Evolutionary conservation across 2,329 filamentous ascomycete species (phyloP).

Genomic region (Penicillium glabrum): DNA sequence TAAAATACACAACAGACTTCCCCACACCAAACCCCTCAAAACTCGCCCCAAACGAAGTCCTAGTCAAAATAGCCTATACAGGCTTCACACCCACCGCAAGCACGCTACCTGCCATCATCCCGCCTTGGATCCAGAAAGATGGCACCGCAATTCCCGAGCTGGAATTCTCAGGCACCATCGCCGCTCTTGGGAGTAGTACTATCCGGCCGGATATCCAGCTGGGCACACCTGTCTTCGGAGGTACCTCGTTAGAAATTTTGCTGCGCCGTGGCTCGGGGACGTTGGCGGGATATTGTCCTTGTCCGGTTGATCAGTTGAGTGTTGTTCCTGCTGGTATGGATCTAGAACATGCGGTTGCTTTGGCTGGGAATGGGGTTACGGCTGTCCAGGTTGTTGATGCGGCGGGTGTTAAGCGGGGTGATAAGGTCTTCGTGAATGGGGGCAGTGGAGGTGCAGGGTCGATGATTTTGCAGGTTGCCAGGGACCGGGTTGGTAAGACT

Average conservation of each 20-base stretch:
- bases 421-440: not conserved
- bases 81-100: not conserved
- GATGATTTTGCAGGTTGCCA: not conserved
- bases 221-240: not conserved
- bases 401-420: not conserved
- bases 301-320: not conserved
- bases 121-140: not conserved
- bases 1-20: not conserved
- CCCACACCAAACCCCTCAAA: not conserved
- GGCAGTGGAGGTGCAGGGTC: not conserved
- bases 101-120: not conserved
- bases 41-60: not conserved
- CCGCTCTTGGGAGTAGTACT: not conserved
- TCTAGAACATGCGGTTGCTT: not conserved
- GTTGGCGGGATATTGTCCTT: not conserved
- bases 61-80: not conserved
- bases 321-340: not conserved
- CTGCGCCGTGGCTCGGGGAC: not conserved
- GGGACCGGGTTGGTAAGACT: not conserved
- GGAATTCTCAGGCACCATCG: not conserved
- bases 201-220: not conserved
- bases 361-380: not conserved
- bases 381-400: not conserved
- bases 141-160: not conserved
- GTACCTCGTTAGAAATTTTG: not conserved